Evolutionary conservation across 352 stramenopile species (phyloP), one percentile per base, ranked within the genome.

Genomic region (Pythium utonaiense): DNA sequence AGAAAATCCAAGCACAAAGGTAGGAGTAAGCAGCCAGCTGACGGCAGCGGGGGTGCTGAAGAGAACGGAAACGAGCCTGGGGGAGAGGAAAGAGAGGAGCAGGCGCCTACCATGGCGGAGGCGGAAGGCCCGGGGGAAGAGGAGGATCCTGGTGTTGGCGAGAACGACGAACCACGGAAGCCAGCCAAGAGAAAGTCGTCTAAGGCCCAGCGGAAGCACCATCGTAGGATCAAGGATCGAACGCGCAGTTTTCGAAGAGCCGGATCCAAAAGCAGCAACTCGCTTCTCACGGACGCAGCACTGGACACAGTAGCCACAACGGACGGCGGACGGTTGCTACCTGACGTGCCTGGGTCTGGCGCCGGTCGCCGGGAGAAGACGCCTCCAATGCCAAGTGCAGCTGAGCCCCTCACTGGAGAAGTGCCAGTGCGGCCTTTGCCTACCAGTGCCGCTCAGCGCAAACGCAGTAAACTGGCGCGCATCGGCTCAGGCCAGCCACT

Each of bases 1-100:
- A 71, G 69, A 57, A 75, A 70, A 28, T 70, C 74, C 10, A 70
- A 60, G 36, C 63, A 58, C 27, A 67, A 59, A 19, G 67, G 50
- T 6, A 53, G 54, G 8, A 53, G 24, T n/a, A 58, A 16, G 10
- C 34, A n/a, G 12, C 13, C 34, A n/a, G 19, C 34, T 5, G 34
- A 47, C 53, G 51, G 48, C 21, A 17, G 30, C 14, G 21, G 33
- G 27, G 30, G 13, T 25, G 19, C 1, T 24, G 38, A 48, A 30
- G 30, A 53, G 21, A 5, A 12, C 3, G 47, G 17, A 9, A n/a
- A 53, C 10, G n/a, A 53, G n/a, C 34, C 13, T 19, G 34, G 16
- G 13, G 34, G 34, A 41, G 34, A 41, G 16, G 34, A 41, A 6
- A 16, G 34, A 41, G 34, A 41, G 34, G 34, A 41, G 34, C 34